These are phyloP conservation scores for Ascochyta clinopodiicola DNA, from an alignment of 2,329 filamentous ascomycete genomes.

Conservation along the genomic window DNA sequence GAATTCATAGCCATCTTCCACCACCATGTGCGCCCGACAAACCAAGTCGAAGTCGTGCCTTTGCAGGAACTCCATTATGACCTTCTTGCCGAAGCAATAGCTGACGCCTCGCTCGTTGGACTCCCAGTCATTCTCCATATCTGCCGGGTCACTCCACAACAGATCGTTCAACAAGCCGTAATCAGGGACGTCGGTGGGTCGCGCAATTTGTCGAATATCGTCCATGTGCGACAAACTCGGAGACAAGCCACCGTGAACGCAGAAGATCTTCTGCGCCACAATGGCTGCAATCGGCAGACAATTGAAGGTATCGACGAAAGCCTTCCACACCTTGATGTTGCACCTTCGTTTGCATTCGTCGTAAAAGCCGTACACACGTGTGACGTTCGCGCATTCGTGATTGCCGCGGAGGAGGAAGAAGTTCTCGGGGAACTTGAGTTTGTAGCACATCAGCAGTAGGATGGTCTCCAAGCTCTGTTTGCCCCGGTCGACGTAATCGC, in stretches of 20 bases:
- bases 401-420: conserved; percentile 95
- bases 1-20: conserved; percentile 98
- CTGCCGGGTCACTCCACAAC: conserved; percentile 95
- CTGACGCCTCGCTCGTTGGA: conserved; percentile 96
- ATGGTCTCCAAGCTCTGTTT: conserved; percentile 98
- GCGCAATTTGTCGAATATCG: conserved; percentile 93
- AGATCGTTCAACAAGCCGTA: conserved; percentile 95
- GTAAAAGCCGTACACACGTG: conserved; percentile 95
- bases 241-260: conserved; percentile 92
- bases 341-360: conserved; percentile 96
- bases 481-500: conserved; percentile 94
- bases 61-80: conserved; percentile 94
- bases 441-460: conserved; percentile 90
- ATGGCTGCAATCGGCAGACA: conserved; percentile 94
- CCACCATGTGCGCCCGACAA: conserved; percentile 98
- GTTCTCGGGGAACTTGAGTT: conserved; percentile 96
- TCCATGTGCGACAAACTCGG: conserved; percentile 96
- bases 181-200: conserved; percentile 95
- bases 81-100: conserved; percentile 98
- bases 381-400: conserved; percentile 96
- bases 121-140: conserved; percentile 98
- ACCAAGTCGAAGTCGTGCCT: conserved; percentile 97
- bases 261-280: conserved; percentile 96
- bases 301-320: conserved; percentile 96
- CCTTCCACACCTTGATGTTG: conserved; percentile 98